Evolutionary conservation across 257 asterid species (phyloP), one percentile per base, ranked within the genome.

Genomic region (Jasminum sambac): DNA sequence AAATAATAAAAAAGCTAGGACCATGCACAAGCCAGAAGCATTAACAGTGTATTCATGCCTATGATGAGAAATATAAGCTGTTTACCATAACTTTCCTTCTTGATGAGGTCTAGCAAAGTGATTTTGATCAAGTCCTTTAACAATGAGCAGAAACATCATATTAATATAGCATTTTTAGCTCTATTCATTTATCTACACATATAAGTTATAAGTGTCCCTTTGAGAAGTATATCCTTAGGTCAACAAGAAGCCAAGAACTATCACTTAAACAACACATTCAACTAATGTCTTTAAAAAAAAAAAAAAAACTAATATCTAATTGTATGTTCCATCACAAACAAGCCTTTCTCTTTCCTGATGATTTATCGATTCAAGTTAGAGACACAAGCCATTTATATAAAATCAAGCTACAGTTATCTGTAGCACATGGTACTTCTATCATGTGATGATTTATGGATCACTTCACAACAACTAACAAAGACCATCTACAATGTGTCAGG

Each of bases 331-430:
- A n/a, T 17, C 30, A 52, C 23, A 8, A 8, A 16, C 61, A n/a
- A n/a, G n/a, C n/a, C n/a, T 13, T 52, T 52, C 61, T 52, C 61
- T 21, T 52, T 52, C 4, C 2, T 0, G 30, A 52, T 5, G 6
- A 3, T 52, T 21, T 52, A 21, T 52, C 34, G 2, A 52, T 19
- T 19, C 16, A 52, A 52, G 10, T 52, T 21, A 52, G 61, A 17
- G 61, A 52, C 72, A 48, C 40, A 30, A 64, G 52, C 30, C 11
- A 39, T 13, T 67, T 70, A 36, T 5, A 21, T 21, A 23, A 24
- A 43, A 65, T 55, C 67, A 34, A 63, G 62, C 58, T 43, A 19
- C 64, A 23, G 44, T 55, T 64, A 36, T 42, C 64, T 37, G 64
- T 41, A 64, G 48, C 46, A 36, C 42, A 14, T 63, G 34, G 55